Base-by-base conservation (phyloP, 164 flowering plant genomes). In the Chloranthus sessilifolius region DNA sequence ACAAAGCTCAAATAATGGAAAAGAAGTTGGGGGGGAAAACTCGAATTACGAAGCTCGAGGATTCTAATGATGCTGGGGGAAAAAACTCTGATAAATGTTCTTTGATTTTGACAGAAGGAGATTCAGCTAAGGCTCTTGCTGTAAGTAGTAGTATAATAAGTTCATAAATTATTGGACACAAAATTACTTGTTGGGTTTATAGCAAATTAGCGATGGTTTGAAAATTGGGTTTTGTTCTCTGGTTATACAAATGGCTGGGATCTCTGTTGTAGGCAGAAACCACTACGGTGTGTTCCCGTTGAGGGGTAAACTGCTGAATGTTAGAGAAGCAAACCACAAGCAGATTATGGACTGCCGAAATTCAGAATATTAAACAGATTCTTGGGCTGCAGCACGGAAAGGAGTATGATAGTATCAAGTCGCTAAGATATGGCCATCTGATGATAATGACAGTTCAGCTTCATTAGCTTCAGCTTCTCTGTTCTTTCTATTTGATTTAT, bases 371-470 rank as follows among this genome's bases (percentile, higher is more conserved):
- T 55, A 92, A 92, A 70, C 67, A 73, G 63, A 88, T 92, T 62
- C 85, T 92, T 19, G 99, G 99, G 23, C 69, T 92, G 42, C 85
- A 88, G 66, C 96, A 88, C 24, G 78, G 68, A 3, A 77, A 79
- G 63, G 65, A 65, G 28, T 92, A 92, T 65, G 78, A 68, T 16
- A 74, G 47, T 67, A 74, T 77, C 47, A 84, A 83, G 63, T 62
- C 81, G 6, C 67, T 92, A 46, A 77, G 97, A 81, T 92, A 92
- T 68, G 99, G 99, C 14, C 95, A 82, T 62, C 53, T 92, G 66
- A 92, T 92, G 99, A 88, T 92, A 15, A 92, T 92, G 99, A 84
- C 99, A 15, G 97, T 88, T 73, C 99, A 92, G 96, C 97, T 92
- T 36, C 5, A 39, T 20, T n/a, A n/a, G n/a, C n/a, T n/a, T n/a